Evolutionary conservation across 345 rosid species (phyloP), one percentile per base, ranked within the genome.

Genomic region (Barbarea vulgaris): DNA sequence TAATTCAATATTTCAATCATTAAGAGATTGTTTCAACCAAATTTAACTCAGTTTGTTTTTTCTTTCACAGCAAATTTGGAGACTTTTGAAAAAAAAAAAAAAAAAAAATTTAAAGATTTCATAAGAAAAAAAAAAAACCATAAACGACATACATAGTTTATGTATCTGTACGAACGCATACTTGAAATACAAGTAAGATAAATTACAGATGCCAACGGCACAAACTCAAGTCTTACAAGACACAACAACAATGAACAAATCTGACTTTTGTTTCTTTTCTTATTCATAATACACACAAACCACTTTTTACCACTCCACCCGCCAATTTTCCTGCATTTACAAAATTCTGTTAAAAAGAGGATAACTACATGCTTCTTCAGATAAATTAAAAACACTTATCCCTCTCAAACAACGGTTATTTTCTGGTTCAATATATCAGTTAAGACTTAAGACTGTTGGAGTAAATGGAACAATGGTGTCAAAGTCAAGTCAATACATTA

Each of bases 271-370:
- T 34, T 63, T n/a, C n/a, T n/a, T n/a, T n/a, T n/a, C n/a, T 77
- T 63, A 70, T 77, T 77, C 60, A 77, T 55, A 34, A 36, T 6
- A 47, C 70, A 69, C 70, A 70, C 36, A 24, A 41, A 21, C n/a
- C 15, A 25, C 53, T 36, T 27, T 27, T 70, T 18, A 36, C 71
- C 60, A 64, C 66, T 56, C 22, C 67, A 46, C 36, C 47, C 46
- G 34, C 72, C 72, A 54, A 13, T 3, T 47, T 28, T 77, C 76
- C 80, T 77, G 76, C 72, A 77, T 51, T 77, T 25, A 55, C 71
- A 70, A 54, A 37, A 61, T 1, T 9, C 62, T 42, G 22, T 52
- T 67, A 10, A 28, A 41, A 27, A 47, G 7, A 54, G 31, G 34
- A 31, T 9, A 19, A 6, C 27, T 15, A 14, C 19, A 19, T 42